Conservation (phyloP, 2,329 filamentous ascomycete species). For the Cladophialophora yegresii region DNA sequence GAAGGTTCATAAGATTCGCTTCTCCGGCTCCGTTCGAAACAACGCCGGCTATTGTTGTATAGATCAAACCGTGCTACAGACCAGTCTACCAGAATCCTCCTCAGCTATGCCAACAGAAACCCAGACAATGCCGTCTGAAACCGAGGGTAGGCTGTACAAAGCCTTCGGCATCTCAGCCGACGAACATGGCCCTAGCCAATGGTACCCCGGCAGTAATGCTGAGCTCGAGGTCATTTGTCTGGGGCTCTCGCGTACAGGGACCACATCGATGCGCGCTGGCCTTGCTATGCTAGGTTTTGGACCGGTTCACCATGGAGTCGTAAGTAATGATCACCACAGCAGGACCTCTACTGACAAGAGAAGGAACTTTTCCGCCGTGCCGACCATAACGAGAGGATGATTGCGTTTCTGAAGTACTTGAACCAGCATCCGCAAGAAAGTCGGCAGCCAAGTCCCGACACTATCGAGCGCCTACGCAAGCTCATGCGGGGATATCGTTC, state of each 20-base stretch:
- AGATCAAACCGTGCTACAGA: no score
- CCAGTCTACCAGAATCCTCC: neutral
- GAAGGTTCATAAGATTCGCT: neutral
- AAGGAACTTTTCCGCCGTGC: slow-evolving; percentile 2
- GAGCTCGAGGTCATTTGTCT: slow-evolving; percentile 7
- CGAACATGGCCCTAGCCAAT: slow-evolving; percentile 2
- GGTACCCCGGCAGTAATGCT: neutral
- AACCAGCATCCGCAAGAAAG: slow-evolving; percentile 5
- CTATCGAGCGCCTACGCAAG: neutral
- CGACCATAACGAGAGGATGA: slow-evolving; percentile 5
- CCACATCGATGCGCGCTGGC: neutral
- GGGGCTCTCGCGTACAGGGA: slow-evolving; percentile 1
- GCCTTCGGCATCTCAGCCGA: slow-evolving; percentile 1
- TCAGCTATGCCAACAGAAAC: neutral
- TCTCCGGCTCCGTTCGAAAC: neutral
- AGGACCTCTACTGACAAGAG: neutral
- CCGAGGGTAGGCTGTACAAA: neutral
- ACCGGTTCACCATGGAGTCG: slow-evolving; percentile 1
- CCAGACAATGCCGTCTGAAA: neutral
- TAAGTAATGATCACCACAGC: neutral
- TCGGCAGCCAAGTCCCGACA: neutral
- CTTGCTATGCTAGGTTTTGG: slow-evolving; percentile 6
- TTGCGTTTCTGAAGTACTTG: neutral
- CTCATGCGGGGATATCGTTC: slow-evolving; percentile 4
- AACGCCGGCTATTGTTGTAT: no score